Evolutionary conservation across 2,329 filamentous ascomycete genomes (phyloP).

Genomic region (Cercospora berteroae): DNA sequence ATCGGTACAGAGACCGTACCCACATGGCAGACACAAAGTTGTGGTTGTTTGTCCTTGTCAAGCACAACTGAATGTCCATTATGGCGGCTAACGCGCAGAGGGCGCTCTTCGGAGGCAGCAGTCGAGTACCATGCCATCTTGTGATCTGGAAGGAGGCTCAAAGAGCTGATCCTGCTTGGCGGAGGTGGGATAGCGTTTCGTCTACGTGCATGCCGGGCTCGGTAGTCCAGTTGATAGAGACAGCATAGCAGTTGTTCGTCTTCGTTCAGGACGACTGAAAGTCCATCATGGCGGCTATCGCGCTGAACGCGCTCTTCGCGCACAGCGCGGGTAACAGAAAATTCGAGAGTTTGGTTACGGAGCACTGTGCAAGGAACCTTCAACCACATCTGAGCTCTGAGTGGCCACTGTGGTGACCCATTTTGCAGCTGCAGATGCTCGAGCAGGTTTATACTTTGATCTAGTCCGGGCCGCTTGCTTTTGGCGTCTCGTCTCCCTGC

Average conservation of each 20-base stretch:
- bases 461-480: not conserved
- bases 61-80: not conserved
- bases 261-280: not conserved
- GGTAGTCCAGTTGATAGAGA: not conserved
- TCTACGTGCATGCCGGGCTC: slow-evolving; percentile 7
- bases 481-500: slow-evolving; percentile 10
- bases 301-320: slow-evolving; percentile 7
- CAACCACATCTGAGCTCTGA: not conserved
- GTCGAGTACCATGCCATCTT: not conserved
- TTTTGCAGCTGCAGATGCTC: slow-evolving; percentile 7
- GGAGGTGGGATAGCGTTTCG: slow-evolving; percentile 2
- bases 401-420: slow-evolving; percentile 3
- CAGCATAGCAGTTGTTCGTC: not conserved
- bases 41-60: not conserved
- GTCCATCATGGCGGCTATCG: slow-evolving; percentile 12
- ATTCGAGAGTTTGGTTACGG: not conserved
- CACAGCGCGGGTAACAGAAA: not conserved
- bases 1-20: not conserved
- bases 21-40: not conserved
- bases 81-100: not conserved
- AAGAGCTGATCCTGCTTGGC: not conserved
- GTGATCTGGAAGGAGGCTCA: not conserved
- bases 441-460: not conserved
- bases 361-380: not conserved
- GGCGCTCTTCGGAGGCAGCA: not conserved